Percentiles rank a stretch among this genome's conserved stretches.
Evolutionary conservation across 169 alveolate species (phyloP).

Genomic region (Eimeria acervulina): DNA sequence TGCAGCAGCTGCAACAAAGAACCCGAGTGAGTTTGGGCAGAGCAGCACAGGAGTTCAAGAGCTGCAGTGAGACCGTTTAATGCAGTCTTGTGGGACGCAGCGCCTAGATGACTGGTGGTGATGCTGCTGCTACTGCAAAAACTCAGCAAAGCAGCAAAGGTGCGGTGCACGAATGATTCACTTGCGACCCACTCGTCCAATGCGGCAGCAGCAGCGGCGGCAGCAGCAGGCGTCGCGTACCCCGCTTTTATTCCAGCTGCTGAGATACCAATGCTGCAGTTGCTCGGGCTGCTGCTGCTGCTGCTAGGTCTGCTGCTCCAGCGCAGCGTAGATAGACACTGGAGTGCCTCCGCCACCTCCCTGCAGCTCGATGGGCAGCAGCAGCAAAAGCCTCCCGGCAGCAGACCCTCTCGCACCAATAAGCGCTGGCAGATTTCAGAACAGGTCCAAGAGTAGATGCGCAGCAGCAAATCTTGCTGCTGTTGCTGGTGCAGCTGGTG

Average conservation of each 20-base stretch:
- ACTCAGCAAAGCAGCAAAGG: slow-evolving; percentile 19
- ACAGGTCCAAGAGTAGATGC: slow-evolving; percentile 12
- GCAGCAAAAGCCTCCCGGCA: slow-evolving; percentile 38
- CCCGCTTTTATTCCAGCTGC: slow-evolving; percentile 33
- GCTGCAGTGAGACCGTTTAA: slow-evolving; percentile 54
- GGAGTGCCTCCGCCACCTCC: slow-evolving; percentile 11
- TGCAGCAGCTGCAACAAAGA: slow-evolving; percentile 47
- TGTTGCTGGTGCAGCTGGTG: neutral
- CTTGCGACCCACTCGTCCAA: slow-evolving; percentile 67
- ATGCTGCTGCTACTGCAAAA: slow-evolving; percentile 39
- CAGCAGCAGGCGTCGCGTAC: slow-evolving; percentile 19
- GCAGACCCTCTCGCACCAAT: neutral
- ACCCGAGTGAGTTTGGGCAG: slow-evolving; percentile 24
- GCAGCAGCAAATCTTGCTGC: slow-evolving; percentile 46
- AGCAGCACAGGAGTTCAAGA: slow-evolving; percentile 54
- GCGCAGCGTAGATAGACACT: slow-evolving; percentile 18
- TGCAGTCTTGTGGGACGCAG: neutral
- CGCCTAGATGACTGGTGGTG: slow-evolving; percentile 3
- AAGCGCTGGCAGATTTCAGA: slow-evolving; percentile 31
- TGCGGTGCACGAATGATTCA: slow-evolving; percentile 51
- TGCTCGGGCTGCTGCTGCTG: slow-evolving; percentile 54
- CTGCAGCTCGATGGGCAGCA: slow-evolving; percentile 39
- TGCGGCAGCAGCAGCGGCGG: slow-evolving; percentile 74
- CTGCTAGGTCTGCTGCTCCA: slow-evolving; percentile 60
- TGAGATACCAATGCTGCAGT: neutral